Evolutionary conservation across 2,329 filamentous ascomycete species (phyloP).

Genomic region (Thermothelomyces thermophilus): DNA sequence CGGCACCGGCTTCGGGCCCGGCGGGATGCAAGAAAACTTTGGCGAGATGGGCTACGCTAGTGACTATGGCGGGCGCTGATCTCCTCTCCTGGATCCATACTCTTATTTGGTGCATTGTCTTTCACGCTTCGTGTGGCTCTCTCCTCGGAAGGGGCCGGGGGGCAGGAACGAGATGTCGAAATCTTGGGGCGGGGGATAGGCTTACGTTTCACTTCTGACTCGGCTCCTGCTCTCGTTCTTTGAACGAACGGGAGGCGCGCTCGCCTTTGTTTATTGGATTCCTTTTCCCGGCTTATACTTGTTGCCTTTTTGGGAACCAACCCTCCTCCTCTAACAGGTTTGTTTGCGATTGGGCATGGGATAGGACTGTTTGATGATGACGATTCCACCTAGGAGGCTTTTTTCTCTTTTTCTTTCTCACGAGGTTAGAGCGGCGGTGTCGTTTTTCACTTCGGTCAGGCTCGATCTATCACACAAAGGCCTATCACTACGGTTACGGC

Average conservation of each 20-base stretch:
- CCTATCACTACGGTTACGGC: not conserved
- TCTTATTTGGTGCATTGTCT: too few relatives aligned
- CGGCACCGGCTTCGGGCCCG: conserved; percentile 53
- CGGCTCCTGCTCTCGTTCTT: not conserved
- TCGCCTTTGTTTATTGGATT: conserved; percentile 3
- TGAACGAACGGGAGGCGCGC: not conserved
- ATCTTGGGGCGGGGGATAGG: not conserved
- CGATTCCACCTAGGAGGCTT: conserved; percentile 1
- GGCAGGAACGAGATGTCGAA: too few relatives aligned
- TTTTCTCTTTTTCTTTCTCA: conserved; percentile 3
- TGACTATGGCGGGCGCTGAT: conserved; percentile 42
- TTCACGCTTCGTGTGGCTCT: too few relatives aligned
- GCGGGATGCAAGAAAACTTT: conserved; percentile 49
- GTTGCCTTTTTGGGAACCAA: not conserved
- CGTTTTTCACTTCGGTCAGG: not conserved
- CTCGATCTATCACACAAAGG: not conserved
- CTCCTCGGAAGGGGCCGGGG: too few relatives aligned
- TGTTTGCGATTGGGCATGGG: not conserved
- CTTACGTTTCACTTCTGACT: conserved; percentile 5
- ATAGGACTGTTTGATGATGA: conserved; percentile 3
- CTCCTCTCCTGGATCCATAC: too few relatives aligned
- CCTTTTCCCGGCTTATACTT: not conserved
- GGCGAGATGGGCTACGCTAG: conserved; percentile 49
- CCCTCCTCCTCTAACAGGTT: not conserved
- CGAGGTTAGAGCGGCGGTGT: conserved; percentile 1